Evolutionary conservation across 768 basidiomycete species (phyloP).

Genomic region (Psilocybe sp.): DNA sequence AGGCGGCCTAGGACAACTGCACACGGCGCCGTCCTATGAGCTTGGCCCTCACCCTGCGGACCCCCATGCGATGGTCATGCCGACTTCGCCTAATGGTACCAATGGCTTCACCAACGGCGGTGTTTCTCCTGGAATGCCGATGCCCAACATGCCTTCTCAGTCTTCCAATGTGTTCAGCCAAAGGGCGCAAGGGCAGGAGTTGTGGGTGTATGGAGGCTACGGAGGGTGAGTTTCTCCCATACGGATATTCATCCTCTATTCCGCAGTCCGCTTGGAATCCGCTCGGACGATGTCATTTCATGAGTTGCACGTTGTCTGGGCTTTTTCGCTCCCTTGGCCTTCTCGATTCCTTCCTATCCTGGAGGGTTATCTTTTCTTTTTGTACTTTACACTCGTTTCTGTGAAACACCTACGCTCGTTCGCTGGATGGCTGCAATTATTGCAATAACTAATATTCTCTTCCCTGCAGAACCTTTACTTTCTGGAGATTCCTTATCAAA

Average conservation of each 20-base stretch:
- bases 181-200: conserved; percentile 58
- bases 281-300: too few species aligned
- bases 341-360: too few species aligned
- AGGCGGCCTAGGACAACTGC: conserved; percentile 5
- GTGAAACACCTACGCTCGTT: too few species aligned
- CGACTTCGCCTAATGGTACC: conserved; percentile 17
- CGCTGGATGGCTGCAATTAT: too few species aligned
- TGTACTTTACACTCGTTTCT: conserved; percentile 1
- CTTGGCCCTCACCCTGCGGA: conserved; percentile 75
- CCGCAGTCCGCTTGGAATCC: too few species aligned
- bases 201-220: conserved; percentile 63
- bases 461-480: conserved; percentile 73
- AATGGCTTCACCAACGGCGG: too few species aligned
- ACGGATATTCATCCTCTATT: too few species aligned
- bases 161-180: conserved; percentile 32
- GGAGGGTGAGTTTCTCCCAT: conserved; percentile 42
- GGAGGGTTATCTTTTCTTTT: background rate
- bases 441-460: background rate
- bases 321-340: too few species aligned
- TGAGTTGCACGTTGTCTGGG: too few species aligned
- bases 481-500: conserved; percentile 90
- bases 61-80: conserved; percentile 50
- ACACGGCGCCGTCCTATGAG: conserved; percentile 41
- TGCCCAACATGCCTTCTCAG: conserved; percentile 10
- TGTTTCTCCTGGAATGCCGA: conserved; percentile 1